These are phyloP conservation scores for Leptosphaerulina australis DNA, from an alignment of 2,329 filamentous ascomycete genomes.

Conservation along the genomic window DNA sequence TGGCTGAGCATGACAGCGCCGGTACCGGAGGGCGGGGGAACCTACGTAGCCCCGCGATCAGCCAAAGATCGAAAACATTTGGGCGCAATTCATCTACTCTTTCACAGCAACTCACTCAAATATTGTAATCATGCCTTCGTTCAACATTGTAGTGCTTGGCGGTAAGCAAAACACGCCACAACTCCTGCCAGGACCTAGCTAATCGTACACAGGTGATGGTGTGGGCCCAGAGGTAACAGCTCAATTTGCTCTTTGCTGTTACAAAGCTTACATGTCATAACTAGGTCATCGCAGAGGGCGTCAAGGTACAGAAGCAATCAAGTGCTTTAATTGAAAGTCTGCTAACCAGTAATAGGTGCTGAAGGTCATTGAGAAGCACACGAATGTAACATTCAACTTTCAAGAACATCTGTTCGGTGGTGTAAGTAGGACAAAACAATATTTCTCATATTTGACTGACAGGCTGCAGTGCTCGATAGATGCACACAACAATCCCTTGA, in stretches of 20 bases:
- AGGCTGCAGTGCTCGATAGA: conserved; percentile 80
- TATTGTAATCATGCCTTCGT: conserved; percentile 43
- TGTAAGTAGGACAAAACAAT: conserved; percentile 63
- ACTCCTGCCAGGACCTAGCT: conserved; percentile 1
- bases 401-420: conserved; percentile 90
- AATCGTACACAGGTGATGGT: conserved; percentile 46
- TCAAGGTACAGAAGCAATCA: conserved; percentile 68
- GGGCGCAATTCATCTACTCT: neutral
- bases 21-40: conserved; percentile 12
- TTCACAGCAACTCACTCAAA: conserved; percentile 6
- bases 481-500: conserved; percentile 76
- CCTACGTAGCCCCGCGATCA: conserved; percentile 9
- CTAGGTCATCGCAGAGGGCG: conserved; percentile 79
- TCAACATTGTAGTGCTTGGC: conserved; percentile 51
- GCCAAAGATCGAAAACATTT: conserved; percentile 15
- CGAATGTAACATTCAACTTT: conserved; percentile 82
- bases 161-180: conserved; percentile 34
- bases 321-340: neutral
- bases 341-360: no score
- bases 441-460: conserved; percentile 9
- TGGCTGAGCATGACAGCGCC: neutral
- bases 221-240: conserved; percentile 50
- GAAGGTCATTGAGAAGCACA: conserved; percentile 75
- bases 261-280: conserved; percentile 27
- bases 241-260: neutral